Conservation (phyloP, 306 rosid genomes). For the Inga leiocalycina region DNA sequence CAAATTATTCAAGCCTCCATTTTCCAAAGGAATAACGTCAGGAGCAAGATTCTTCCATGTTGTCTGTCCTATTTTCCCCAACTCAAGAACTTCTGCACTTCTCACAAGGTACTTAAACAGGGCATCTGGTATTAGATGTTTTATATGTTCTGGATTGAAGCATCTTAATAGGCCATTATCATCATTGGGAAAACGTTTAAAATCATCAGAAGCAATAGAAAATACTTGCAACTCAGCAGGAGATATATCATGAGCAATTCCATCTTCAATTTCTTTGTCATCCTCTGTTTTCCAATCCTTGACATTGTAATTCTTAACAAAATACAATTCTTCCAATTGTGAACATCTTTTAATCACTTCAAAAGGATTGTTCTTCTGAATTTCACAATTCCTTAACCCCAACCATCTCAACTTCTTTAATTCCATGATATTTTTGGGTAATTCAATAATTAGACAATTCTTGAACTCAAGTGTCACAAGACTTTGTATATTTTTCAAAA, state of each 20-base stretch:
- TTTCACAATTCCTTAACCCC: neutral
- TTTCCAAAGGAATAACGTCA: too few relatives aligned
- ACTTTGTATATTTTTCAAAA: neutral
- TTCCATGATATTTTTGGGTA: neutral
- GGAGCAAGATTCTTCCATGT: too few relatives aligned
- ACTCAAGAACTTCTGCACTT: too few relatives aligned
- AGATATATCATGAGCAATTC: neutral
- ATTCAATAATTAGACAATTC: neutral
- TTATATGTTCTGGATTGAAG: too few relatives aligned
- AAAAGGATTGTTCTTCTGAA: neutral
- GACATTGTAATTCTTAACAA: neutral
- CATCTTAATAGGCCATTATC: too few relatives aligned
- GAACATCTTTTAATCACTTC: neutral
- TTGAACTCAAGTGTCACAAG: neutral
- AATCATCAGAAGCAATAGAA: neutral
- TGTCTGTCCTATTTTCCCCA: too few relatives aligned
- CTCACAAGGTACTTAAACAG: too few relatives aligned
- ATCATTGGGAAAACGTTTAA: too few relatives aligned
- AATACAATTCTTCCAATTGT: neutral
- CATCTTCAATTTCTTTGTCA: neutral
- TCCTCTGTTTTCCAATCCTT: neutral
- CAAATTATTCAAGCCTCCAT: too few relatives aligned
- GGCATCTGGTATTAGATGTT: too few relatives aligned
- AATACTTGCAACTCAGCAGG: conserved; percentile 15
- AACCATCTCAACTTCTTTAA: conserved; percentile 29